Evolutionary conservation across 805 yeast species (phyloP), one percentile per base, ranked within the genome.

Genomic region (Wickerhamiella occidentalis): DNA sequence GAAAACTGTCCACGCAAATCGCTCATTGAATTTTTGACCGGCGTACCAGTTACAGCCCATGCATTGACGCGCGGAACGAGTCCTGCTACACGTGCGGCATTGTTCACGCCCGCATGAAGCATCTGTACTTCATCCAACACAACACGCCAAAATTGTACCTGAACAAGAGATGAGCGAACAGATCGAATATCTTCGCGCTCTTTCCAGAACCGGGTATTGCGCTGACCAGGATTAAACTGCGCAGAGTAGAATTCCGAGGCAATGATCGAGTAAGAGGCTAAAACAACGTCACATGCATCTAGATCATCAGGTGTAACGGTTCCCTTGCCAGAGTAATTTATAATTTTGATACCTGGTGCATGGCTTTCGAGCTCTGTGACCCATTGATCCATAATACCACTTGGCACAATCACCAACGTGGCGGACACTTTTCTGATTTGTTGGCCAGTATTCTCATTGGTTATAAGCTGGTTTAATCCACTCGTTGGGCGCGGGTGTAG

Each of bases 31-130:
- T 75, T 75, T 55, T 80, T 78, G 13, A 87, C 81, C 0, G 96
- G 94, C 0, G 98, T 92, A 6, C 98, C 98, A 0, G 95, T 85
- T 0, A 88, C 96, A 13, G 95, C 96, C 97, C 97, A 92, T 0
- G 95, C 79, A 65, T 92, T 96, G 42, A 78, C 75, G 47, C 95
- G 71, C 3, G 95, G 90, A 22, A 92, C 76, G 33, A 84, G 67
- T 2, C 83, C 70, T 0, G 95, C 86, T 50, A 87, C 84, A 50
- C 76, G 78, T 18, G 95, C 86, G 1, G 92, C 85, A 47, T 83
- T 76, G 0, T 90, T 76, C 2, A 78, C 72, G 19, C 80, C 80
- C 2, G 76, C 73, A 6, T 85, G 79, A 3, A 92, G 82, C 88
- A 88, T 84, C 65, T 92, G 98, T 1, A 85, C 97, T 63, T 92